Base-by-base conservation (phyloP, 129 eudicot species). In the Chrysanthemum makinoi region DNA sequence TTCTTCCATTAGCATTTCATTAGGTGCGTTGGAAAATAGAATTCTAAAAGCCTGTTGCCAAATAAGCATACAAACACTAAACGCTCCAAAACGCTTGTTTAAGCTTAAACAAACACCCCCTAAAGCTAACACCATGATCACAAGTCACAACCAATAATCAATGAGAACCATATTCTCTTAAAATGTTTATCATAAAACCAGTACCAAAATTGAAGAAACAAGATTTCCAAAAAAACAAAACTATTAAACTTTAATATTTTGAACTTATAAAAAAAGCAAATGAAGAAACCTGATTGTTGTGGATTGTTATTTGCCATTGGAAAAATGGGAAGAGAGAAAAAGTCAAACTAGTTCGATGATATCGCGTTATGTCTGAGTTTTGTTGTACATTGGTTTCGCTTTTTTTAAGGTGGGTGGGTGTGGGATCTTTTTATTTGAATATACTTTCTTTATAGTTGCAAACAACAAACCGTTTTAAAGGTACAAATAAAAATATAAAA, bases 251-350 rank as follows among this genome's bases (percentile, higher is more conserved):
- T 50, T 15, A 51, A 50, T 7, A 16, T 0, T 19, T 16, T 28
- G 65, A 70, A 6, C 10, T 22, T 18, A 54, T 24, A 2, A 61
- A 28, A 28, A 10, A 1, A 26, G 14, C 11, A 61, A 16, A 24
- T 3, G 22, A 28, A 3, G 50, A 72, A 58, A 72, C 76, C 76
- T 60, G 68, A 58, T 44, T 72, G 66, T 72, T 72, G 58, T 24
- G 58, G 44, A 72, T 72, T 72, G 68, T 72, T 72, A 72, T 60
- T 72, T 28, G 76, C 60, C 76, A 72, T 72, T 49, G 76, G 59
- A 60, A 48, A 68, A 22, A 12, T 0, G 62, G 26, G 5, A 8
- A 43, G 1, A 6, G 52, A 55, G 14, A 35, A n/a, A n/a, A 56
- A 19, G 44, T 44, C 43, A 43, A 71, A 56, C 15, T 3, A 13